Evolutionary conservation across 176 grass and related monocot genomes (phyloP).

Genomic region (Oryza punctata): DNA sequence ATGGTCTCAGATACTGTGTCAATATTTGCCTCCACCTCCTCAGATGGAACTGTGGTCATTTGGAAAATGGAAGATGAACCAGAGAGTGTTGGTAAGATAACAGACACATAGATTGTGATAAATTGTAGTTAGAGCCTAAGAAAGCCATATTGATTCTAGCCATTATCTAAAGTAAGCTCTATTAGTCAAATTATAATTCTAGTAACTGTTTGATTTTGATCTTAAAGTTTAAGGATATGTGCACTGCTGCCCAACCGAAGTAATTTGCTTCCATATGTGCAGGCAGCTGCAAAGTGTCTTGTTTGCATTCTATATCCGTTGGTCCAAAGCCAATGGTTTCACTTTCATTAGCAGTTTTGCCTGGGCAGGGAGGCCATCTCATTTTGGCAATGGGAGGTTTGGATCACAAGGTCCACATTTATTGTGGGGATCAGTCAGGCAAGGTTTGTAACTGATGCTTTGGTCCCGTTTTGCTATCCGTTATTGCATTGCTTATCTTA

Average conservation of each 20-base stretch:
- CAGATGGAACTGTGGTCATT: constrained; percentile 77
- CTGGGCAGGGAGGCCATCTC: constrained; percentile 45
- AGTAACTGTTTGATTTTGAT: background rate
- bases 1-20: constrained; percentile 63
- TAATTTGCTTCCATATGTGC: constrained; percentile 24
- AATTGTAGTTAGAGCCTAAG: background rate
- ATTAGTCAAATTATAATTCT: background rate
- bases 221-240: background rate
- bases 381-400: constrained; percentile 97
- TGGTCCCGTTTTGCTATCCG: background rate
- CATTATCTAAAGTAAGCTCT: background rate
- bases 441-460: constrained; percentile 59
- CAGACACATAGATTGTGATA: background rate
- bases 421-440: constrained; percentile 60
- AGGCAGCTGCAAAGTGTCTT: constrained; percentile 76
- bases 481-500: background rate
- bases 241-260: background rate
- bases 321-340: constrained; percentile 95
- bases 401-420: constrained; percentile 92
- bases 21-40: constrained; percentile 88
- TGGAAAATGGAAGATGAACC: constrained; percentile 66
- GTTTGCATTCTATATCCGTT: constrained; percentile 71
- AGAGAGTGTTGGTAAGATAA: constrained; percentile 52
- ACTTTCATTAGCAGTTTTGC: constrained; percentile 76
- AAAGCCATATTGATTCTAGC: background rate